These are phyloP conservation scores for Pythium scleroteichum DNA, from an alignment of 352 stramenopile genomes.

Conservation along the genomic window DNA sequence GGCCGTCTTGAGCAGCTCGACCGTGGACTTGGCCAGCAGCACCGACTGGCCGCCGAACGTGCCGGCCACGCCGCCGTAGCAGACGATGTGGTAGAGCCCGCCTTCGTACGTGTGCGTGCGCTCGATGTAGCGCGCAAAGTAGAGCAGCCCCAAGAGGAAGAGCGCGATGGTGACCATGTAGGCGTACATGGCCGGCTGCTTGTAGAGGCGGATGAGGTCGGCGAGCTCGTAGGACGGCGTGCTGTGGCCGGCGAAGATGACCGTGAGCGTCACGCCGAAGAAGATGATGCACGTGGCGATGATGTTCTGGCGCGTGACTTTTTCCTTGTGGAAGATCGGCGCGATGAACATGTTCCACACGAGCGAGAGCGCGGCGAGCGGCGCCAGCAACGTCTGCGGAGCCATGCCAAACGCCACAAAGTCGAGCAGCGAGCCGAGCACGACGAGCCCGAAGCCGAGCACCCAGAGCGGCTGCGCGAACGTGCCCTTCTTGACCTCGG, in stretches of 20 bases:
- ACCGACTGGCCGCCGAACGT: slow-evolving; percentile 90
- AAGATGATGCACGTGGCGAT: slow-evolving; percentile 89
- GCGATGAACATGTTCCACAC: slow-evolving; percentile 94
- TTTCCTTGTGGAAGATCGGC: slow-evolving; percentile 89
- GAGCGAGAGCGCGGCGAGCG: slow-evolving; percentile 85
- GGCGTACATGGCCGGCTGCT: slow-evolving; percentile 77
- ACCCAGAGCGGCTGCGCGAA: slow-evolving; percentile 89
- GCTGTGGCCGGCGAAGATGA: slow-evolving; percentile 88
- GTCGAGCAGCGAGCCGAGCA: slow-evolving; percentile 83
- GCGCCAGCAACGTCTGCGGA: slow-evolving; percentile 87
- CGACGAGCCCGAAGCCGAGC: slow-evolving; percentile 83
- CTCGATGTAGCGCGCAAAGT: slow-evolving; percentile 72
- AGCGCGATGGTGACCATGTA: slow-evolving; percentile 79
- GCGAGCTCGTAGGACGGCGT: slow-evolving; percentile 86
- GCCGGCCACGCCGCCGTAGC: slow-evolving; percentile 86
- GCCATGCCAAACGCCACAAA: slow-evolving; percentile 92
- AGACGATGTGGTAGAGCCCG: slow-evolving; percentile 80
- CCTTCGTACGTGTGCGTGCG: slow-evolving; percentile 67
- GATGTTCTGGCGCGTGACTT: slow-evolving; percentile 79
- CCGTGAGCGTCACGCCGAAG: slow-evolving; percentile 81
- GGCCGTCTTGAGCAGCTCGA: slow-evolving; percentile 89
- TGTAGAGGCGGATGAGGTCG: slow-evolving; percentile 82
- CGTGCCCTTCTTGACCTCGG: slow-evolving; percentile 71
- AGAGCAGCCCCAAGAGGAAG: slow-evolving; percentile 65
- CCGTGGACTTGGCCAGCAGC: slow-evolving; percentile 87